These are phyloP conservation scores for Mycena maculata DNA, from an alignment of 768 basidiomycete genomes.

Conservation along the genomic window DNA sequence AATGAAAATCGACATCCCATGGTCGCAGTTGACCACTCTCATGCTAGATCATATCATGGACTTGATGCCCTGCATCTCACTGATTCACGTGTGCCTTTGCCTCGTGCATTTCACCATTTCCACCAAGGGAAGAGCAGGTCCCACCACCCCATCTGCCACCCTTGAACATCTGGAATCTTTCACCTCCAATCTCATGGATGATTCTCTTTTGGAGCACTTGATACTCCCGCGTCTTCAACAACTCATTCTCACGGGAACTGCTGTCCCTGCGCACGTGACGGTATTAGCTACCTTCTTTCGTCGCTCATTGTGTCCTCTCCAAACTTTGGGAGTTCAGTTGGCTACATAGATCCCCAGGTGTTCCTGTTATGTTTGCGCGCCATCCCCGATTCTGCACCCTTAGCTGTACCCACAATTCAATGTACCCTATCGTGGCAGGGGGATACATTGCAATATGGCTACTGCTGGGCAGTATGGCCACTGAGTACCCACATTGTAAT, in stretches of 20 bases:
- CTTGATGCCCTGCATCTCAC: neutral
- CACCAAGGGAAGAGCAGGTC: neutral
- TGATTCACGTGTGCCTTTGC: neutral
- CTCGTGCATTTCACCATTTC: neutral
- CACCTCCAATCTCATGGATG: neutral
- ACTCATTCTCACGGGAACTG: neutral
- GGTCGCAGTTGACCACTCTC: slow-evolving; percentile 3
- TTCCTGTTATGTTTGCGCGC: no score
- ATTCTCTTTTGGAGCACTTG: neutral
- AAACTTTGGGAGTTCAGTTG: no score
- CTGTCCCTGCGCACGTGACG: no score
- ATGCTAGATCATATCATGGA: neutral
- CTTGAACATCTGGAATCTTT: neutral
- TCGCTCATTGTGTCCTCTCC: no score
- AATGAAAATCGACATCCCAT: neutral
- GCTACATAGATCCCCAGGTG: no score
- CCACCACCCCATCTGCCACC: neutral
- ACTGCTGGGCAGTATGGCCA: no score
- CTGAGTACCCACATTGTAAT: no score
- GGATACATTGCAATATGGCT: no score
- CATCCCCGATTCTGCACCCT: no score
- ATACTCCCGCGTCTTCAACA: slow-evolving; percentile 13
- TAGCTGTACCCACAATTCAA: no score
- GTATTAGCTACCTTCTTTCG: no score
- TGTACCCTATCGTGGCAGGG: no score